Evolutionary conservation across 2,329 filamentous ascomycete genomes (phyloP).

Genomic region (Colletotrichum neosansevieriae): DNA sequence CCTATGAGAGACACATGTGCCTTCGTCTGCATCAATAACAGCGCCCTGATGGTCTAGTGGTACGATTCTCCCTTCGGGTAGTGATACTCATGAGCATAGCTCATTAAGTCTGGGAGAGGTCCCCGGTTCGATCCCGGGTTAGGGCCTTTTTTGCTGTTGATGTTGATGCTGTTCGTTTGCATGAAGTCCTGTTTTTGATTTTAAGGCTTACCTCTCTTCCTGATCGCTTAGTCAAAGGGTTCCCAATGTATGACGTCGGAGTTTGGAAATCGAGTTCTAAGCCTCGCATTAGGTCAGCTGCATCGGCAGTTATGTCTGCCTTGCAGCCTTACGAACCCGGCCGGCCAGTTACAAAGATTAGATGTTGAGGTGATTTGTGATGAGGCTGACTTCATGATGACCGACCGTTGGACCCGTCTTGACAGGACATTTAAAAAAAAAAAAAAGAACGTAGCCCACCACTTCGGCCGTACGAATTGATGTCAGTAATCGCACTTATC

Average conservation of each 20-base stretch:
- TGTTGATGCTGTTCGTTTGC: neutral
- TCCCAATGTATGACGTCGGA: neutral
- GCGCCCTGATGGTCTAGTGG: constrained; percentile 38
- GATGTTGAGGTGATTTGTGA: constrained; percentile 7
- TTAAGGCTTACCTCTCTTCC: neutral
- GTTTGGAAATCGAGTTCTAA: neutral
- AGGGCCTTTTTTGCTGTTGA: constrained; percentile 13
- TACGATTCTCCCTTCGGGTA: constrained; percentile 40
- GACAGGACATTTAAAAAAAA: neutral
- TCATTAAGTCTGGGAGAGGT: constrained; percentile 30
- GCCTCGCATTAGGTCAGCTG: constrained; percentile 10
- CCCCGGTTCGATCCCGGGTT: constrained; percentile 37
- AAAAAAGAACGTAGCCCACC: constrained; percentile 6
- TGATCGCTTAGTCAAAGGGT: neutral
- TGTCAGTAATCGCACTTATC: neutral
- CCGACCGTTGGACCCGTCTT: constrained; percentile 2
- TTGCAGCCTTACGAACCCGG: neutral
- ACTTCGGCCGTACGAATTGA: constrained; percentile 22
- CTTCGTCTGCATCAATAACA: neutral
- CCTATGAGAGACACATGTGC: constrained; percentile 1
- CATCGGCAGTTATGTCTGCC: constrained; percentile 13
- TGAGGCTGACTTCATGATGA: constrained; percentile 27
- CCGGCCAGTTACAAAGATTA: neutral
- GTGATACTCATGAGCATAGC: constrained; percentile 18
- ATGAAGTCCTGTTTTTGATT: neutral